Base-by-base conservation (phyloP, 2,329 filamentous ascomycete genomes). In the Aurifilum marmelostoma region DNA sequence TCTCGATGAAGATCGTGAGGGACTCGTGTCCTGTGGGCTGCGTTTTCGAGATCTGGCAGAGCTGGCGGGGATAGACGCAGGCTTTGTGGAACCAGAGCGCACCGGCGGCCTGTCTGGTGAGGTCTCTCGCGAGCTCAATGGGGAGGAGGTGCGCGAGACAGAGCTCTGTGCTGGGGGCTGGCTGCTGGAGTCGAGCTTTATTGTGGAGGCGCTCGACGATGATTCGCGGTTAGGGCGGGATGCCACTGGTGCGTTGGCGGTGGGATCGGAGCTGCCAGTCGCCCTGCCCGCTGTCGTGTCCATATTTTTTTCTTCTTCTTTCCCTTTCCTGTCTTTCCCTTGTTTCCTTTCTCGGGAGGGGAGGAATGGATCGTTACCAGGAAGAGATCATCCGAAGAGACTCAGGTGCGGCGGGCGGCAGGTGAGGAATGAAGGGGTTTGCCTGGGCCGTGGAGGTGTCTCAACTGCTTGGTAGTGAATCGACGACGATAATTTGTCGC, bases 1-100 rank as follows among this genome's bases (percentile, higher is more conserved):
- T 73, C 79, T 83, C 67, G 79, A 77, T 62, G 80, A 78, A 62
- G 80, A 78, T 66, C 90, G 86, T 67, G 85, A 83, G 27, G 90
- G 89, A 74, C 89, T 92, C 69, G 85, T 81, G 67, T 92, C 90
- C 71, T 89, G 85, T 66, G 81, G 76, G 77, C 89, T 92, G 77
- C 87, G 89, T 77, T 89, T 91, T 75, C 89, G 88, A 69, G 90
- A 89, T 74, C 86, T 83, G 64, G 83, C 41, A 43, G 65, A 83
- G 66, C 78, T 78, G 32, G 77, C 71, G 60, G 74, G 76, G 67
- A 73, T 79, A 71, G 77, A 77, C 71, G 74, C 74, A 76, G 64
- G 75, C 75, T 71, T 73, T 41, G 71, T 65, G 43, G 69, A 71
- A 7, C 79, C 80, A 24, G 79, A 76, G 74, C 76, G 79, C 73